A percentile compares a stretch with the other conserved stretches of the same genome.
Conservation (phyloP, 768 basidiomycete genomes). For the Scleroderma citrinum region DNA sequence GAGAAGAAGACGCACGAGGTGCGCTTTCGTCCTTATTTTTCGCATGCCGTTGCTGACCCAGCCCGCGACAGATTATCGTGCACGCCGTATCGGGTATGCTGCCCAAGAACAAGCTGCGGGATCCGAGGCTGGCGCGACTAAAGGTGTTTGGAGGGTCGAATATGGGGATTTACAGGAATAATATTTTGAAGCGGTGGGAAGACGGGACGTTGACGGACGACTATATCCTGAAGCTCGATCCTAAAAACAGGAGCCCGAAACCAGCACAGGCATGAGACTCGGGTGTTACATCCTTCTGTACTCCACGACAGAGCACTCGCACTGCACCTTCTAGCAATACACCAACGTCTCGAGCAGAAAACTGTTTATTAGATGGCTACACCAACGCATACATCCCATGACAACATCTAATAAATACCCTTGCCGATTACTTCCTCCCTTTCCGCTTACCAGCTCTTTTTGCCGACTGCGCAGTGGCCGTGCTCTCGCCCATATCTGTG, state of each 20-base stretch:
- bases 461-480: constrained; percentile 10
- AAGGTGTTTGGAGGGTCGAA: constrained; percentile 81
- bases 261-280: background rate
- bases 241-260: constrained; percentile 12
- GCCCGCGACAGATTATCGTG: constrained; percentile 75
- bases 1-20: constrained; percentile 85
- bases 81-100: constrained; percentile 98
- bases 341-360: too few species aligned
- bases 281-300: background rate
- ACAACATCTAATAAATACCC: background rate
- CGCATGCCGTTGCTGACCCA: background rate
- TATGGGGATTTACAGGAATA: constrained; percentile 70
- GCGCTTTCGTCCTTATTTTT: constrained; percentile 18
- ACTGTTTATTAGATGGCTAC: background rate
- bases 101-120: constrained; percentile 94
- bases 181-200: constrained; percentile 80
- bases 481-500: constrained; percentile 9
- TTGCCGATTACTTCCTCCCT: constrained; percentile 17
- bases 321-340: too few species aligned
- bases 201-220: constrained; percentile 61
- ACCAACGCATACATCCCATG: too few species aligned
- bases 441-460: constrained; percentile 23
- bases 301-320: background rate
- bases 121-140: constrained; percentile 79
- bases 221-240: constrained; percentile 23